Percentiles rank a stretch among this genome's conserved stretches.
These are phyloP conservation scores for Phyllosticta citrichinensis DNA, from an alignment of 2,329 filamentous ascomycete species.

Conservation along the genomic window DNA sequence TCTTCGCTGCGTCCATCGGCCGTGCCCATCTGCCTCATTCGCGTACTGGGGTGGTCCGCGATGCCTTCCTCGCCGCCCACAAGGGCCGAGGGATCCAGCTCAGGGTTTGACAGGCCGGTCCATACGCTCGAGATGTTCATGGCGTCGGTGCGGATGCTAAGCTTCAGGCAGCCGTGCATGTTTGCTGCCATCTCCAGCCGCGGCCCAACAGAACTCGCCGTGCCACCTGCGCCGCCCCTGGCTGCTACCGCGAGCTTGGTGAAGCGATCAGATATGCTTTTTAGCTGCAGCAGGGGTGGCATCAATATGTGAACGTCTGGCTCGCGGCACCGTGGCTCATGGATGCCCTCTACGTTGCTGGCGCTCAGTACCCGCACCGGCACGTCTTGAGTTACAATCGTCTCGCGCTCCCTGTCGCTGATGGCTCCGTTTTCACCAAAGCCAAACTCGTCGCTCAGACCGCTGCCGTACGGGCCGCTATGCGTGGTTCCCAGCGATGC, in stretches of 20 bases:
- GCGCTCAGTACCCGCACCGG: slow-evolving; percentile 85
- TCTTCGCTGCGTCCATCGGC: slow-evolving; percentile 59
- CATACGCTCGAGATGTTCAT: slow-evolving; percentile 79
- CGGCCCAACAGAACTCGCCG: slow-evolving; percentile 27
- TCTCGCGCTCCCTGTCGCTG: slow-evolving; percentile 64
- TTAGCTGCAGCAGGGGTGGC: slow-evolving; percentile 77
- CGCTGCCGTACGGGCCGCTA: slow-evolving; percentile 23
- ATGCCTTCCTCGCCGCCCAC: slow-evolving; percentile 54
- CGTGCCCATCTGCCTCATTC: slow-evolving; percentile 52
- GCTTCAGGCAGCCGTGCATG: slow-evolving; percentile 78
- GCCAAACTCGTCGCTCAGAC: slow-evolving; percentile 18
- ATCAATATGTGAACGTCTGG: slow-evolving; percentile 91
- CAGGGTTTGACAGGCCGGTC: slow-evolving; percentile 77
- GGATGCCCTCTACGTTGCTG: slow-evolving; percentile 77
- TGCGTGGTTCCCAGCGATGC: slow-evolving; percentile 49
- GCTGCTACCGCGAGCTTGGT: slow-evolving; percentile 57
- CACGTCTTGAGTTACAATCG: slow-evolving; percentile 88
- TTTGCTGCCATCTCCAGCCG: slow-evolving; percentile 84
- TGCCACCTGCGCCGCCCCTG: slow-evolving; percentile 19
- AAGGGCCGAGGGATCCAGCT: slow-evolving; percentile 69
- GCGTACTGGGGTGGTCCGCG: slow-evolving; percentile 71
- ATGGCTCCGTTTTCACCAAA: slow-evolving; percentile 35
- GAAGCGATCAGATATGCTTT: slow-evolving; percentile 90
- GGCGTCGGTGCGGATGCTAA: slow-evolving; percentile 73
- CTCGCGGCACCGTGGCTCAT: slow-evolving; percentile 82